Conservation (phyloP, 306 rosid genomes). For the Astragalus membranaceus region DNA sequence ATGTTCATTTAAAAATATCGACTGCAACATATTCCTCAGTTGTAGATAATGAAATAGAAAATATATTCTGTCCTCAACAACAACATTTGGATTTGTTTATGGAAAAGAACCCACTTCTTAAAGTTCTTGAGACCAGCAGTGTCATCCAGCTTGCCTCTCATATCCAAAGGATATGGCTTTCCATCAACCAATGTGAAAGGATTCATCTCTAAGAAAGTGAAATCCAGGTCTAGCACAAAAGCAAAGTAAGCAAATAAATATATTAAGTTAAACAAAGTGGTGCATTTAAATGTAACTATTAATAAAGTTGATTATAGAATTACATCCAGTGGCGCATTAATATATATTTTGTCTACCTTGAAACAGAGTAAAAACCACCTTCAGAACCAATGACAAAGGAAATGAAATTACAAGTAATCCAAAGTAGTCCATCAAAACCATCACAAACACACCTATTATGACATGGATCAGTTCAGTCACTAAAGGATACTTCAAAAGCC, state of each 20-base stretch:
- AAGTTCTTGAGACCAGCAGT: constrained; percentile 96
- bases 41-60: neutral
- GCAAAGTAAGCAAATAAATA: constrained; percentile 10
- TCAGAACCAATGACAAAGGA: no score
- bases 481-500: no score
- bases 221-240: constrained; percentile 72
- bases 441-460: no score
- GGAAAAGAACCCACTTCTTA: constrained; percentile 58
- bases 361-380: constrained; percentile 58
- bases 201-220: constrained; percentile 97
- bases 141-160: constrained; percentile 98
- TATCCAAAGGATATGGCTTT: constrained; percentile 98
- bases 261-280: neutral
- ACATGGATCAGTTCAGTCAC: no score
- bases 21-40: neutral
- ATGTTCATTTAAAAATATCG: neutral
- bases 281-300: neutral
- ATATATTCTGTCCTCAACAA: neutral
- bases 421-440: no score
- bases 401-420: no score
- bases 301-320: neutral
- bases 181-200: constrained; percentile 83
- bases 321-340: neutral
- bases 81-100: constrained; percentile 6
- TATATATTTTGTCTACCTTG: constrained; percentile 53